Evolutionary conservation across 805 yeast genomes (phyloP), one percentile per base, ranked within the genome.

Genomic region (Maudiozyma saulgeensis): DNA sequence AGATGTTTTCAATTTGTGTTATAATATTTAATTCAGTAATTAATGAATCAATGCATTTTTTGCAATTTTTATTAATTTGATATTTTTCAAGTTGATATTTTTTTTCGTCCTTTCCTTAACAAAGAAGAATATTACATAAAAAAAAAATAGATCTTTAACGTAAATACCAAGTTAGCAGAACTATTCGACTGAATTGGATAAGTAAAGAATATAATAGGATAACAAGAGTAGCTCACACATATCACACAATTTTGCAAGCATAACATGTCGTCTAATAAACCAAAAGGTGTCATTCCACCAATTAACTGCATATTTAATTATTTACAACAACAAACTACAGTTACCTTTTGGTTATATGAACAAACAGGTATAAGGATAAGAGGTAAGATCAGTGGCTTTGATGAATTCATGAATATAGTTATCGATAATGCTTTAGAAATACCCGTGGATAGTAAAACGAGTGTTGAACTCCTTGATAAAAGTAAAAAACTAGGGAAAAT

Each of bases 381-480:
- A 57, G 99, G 99, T 1, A 78, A 76, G 52, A 82, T 93, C 31
- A 74, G 83, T 52, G 99, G 99, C 1, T 91, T 95, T 67, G 99
- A 93, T 67, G 99, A 95, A 70, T 91, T 90, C 61, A 95, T 93
- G 99, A 93, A 93, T 63, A 69, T 81, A 16, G 84, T 81, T 4
- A 68, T 81, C 21, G 81, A 78, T 34, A 77, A 78, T 45, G 84
- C 84, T 0, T 59, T 64, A 12, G 96, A 95, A 58, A 72, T 91
- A 6, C 76, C 75, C 38, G 80, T 80, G 1, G 73, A 75, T 45
- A 53, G 73, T 1, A 71, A 71, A 48, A 56, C 63, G 2, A 68
- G 68, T 6, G 46, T 48, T 13, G 68, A 66, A 46, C 21, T 48
- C 1, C 37, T 53, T 3, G 56, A 51, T 2, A 51, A 61, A 26